These are phyloP conservation scores for Pythium coloratum DNA, from an alignment of 352 stramenopile genomes.

Conservation along the genomic window DNA sequence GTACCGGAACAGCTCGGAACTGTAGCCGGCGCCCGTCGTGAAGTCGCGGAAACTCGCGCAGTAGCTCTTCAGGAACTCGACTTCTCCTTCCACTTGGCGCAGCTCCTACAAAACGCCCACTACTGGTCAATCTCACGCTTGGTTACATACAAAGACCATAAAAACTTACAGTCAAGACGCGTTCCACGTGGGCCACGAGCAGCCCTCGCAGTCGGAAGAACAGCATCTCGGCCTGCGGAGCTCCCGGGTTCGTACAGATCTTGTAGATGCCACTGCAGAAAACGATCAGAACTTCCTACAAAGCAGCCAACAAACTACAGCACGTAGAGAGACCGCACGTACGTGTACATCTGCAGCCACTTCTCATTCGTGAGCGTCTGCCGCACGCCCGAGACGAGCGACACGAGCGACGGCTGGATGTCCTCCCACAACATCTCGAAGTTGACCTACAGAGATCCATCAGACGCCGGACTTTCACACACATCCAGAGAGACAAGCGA, in stretches of 20 bases:
- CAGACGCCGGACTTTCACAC: background rate
- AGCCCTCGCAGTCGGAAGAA: constrained; percentile 78
- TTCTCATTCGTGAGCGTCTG: constrained; percentile 78
- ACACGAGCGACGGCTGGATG: constrained; percentile 78
- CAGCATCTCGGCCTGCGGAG: constrained; percentile 77
- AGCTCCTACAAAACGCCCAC: constrained; percentile 38
- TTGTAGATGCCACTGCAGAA: constrained; percentile 77
- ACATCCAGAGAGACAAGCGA: background rate
- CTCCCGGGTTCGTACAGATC: constrained; percentile 83
- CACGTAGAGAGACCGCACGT: constrained; percentile 30
- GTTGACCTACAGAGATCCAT: constrained; percentile 52
- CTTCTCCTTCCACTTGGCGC: constrained; percentile 54
- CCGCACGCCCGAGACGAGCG: constrained; percentile 65
- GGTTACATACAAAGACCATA: too few relatives aligned
- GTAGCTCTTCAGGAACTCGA: constrained; percentile 68
- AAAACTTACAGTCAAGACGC: constrained; percentile 44
- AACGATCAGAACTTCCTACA: background rate
- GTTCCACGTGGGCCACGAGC: constrained; percentile 67
- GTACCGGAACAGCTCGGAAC: constrained; percentile 84
- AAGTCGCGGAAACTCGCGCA: constrained; percentile 72
- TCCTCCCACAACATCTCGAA: constrained; percentile 84
- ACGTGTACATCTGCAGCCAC: constrained; percentile 89
- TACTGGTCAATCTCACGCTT: background rate
- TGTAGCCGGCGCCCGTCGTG: constrained; percentile 72
- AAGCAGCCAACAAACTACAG: background rate